phyloP scores from a whole-genome alignment of 1,139 yeast species.

The Geotrichum aggregatum region DNA sequence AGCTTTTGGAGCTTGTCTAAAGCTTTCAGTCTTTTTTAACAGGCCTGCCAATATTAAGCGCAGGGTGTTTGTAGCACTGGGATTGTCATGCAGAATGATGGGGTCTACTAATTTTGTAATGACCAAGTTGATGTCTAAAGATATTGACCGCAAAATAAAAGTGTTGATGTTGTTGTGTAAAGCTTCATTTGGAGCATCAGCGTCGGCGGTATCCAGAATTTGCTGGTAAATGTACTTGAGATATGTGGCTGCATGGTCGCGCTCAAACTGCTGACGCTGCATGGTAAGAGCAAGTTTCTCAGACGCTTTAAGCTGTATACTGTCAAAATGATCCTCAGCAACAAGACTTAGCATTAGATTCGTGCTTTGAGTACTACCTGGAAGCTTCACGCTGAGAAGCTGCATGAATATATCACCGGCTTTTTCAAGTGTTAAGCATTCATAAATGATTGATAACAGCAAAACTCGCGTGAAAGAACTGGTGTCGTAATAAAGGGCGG shows the following conservation, averaged over 20 bases:
- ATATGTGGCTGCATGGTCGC: constrained; percentile 26
- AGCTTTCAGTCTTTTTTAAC: constrained; percentile 16
- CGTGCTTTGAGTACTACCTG: constrained; percentile 24
- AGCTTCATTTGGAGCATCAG: constrained; percentile 4
- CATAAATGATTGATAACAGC: constrained; percentile 39
- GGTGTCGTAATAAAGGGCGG: constrained; percentile 26
- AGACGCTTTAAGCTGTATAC: constrained; percentile 24
- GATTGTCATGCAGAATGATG: constrained; percentile 24
- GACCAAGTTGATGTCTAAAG: constrained; percentile 23
- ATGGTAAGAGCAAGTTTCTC: constrained; percentile 30
- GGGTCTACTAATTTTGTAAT: constrained; percentile 27
- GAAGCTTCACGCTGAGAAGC: constrained; percentile 24
- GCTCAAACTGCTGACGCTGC: constrained; percentile 28
- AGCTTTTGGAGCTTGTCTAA: constrained; percentile 12
- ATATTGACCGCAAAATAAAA: constrained; percentile 24
- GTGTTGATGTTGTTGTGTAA: constrained; percentile 18
- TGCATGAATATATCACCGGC: constrained; percentile 37
- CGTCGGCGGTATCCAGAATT: constrained; percentile 22
- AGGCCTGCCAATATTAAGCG: constrained; percentile 22
- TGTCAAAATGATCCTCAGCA: constrained; percentile 18
- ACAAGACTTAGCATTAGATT: constrained; percentile 25
- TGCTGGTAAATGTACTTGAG: constrained; percentile 29
- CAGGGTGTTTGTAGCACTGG: constrained; percentile 21
- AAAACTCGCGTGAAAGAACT: constrained; percentile 33
- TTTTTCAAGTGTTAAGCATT: constrained; percentile 37